These are phyloP conservation scores for Albugo candida DNA, from an alignment of 352 stramenopile species.

Conservation along the genomic window DNA sequence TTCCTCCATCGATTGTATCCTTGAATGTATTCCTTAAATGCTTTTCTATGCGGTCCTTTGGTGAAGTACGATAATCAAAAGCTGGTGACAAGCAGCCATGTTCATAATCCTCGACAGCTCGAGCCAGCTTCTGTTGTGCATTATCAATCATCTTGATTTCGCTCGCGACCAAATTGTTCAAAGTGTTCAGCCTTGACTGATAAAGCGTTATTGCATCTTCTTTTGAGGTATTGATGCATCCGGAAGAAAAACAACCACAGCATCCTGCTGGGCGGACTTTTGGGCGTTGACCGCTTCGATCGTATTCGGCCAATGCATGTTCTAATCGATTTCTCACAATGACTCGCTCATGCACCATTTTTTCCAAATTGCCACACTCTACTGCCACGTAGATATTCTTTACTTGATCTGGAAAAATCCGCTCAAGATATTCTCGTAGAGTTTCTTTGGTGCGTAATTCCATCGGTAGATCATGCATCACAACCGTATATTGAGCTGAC, in stretches of 20 bases:
- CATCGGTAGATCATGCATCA: conserved; percentile 40
- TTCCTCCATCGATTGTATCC: conserved; percentile 4
- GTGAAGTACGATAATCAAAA: no score
- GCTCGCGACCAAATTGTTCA: conserved; percentile 28
- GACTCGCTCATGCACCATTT: conserved; percentile 28
- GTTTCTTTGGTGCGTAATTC: conserved; percentile 30
- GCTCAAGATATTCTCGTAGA: conserved; percentile 40
- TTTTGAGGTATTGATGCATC: conserved; percentile 17
- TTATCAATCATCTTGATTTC: conserved; percentile 43
- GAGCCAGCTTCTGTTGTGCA: conserved; percentile 21
- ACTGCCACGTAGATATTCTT: conserved; percentile 51
- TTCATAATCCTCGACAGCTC: conserved; percentile 13
- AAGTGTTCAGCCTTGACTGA: conserved; percentile 18
- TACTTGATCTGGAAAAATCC: conserved; percentile 38
- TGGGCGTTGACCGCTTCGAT: conserved; percentile 5
- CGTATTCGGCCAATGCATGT: conserved; percentile 22
- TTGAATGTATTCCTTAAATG: conserved; percentile 8
- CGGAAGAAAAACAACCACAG: conserved; percentile 22
- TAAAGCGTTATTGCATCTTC: conserved; percentile 52
- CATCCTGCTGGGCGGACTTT: conserved; percentile 13
- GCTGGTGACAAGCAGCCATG: no score
- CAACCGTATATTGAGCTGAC: conserved; percentile 53
- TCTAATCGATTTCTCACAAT: conserved; percentile 31
- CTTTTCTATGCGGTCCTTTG: conserved; percentile 3
- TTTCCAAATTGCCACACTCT: conserved; percentile 36